phyloP scores from a whole-genome alignment of 345 rosid species.

The Eucalyptus pauciflora region DNA sequence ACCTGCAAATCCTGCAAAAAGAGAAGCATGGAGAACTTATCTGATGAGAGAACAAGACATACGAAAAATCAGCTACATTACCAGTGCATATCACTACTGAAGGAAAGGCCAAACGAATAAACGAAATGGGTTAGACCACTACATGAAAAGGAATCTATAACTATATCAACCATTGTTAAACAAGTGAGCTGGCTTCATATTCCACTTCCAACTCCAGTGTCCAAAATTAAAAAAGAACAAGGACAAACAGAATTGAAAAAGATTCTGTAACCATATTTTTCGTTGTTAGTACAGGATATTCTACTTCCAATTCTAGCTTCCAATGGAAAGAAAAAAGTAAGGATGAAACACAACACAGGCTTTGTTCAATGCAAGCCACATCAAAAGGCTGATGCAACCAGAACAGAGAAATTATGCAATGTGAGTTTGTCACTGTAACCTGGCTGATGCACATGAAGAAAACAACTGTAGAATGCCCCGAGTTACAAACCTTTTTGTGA shows the following conservation, averaged over 20 bases:
- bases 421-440: not conserved
- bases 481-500: not conserved
- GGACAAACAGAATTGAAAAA: not conserved
- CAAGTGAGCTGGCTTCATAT: not conserved
- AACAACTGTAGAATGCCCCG: not conserved
- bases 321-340: not conserved
- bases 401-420: not conserved
- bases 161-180: not conserved
- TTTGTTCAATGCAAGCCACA: not conserved
- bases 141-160: not conserved
- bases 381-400: not conserved
- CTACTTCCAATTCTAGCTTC: not conserved
- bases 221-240: not conserved
- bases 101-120: not conserved
- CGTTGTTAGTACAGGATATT: not conserved
- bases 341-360: not conserved
- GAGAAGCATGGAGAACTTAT: not conserved
- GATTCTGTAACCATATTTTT: not conserved
- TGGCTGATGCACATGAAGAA: not conserved
- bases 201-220: not conserved
- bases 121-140: not conserved
- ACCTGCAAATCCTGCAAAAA: conserved; percentile 83
- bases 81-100: not conserved
- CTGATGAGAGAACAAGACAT: not conserved
- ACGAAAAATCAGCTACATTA: not conserved